These are phyloP conservation scores for Alopecurus myosuroides DNA, from an alignment of 176 grass and related monocot species.

Conservation along the genomic window DNA sequence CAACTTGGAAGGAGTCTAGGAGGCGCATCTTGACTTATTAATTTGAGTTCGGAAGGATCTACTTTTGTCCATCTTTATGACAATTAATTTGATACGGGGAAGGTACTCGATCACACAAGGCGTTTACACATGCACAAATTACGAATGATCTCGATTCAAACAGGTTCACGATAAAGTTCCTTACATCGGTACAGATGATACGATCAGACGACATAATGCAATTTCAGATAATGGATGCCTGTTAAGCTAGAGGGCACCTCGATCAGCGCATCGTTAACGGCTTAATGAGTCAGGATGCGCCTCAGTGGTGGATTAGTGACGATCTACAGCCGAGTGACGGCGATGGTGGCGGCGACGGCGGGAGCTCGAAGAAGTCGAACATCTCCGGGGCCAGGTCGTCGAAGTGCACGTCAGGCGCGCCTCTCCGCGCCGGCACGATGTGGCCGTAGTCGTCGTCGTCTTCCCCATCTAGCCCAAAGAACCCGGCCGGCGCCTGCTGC, in stretches of 20 bases:
- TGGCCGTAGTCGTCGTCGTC: conserved; percentile 4
- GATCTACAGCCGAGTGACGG: not conserved
- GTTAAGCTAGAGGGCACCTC: not conserved
- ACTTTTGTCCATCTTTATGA: no score
- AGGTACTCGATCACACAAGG: no score
- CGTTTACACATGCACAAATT: not conserved
- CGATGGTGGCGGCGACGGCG: not conserved
- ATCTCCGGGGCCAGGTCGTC: conserved; percentile 26
- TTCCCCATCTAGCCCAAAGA: conserved; percentile 5
- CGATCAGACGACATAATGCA: not conserved
- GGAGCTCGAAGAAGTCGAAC: conserved; percentile 28
- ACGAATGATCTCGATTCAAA: not conserved
- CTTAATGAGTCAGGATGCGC: not conserved
- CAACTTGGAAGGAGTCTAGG: no score
- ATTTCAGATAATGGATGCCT: not conserved
- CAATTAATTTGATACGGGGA: no score
- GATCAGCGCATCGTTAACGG: not conserved
- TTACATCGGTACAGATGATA: not conserved
- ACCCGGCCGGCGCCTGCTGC: not conserved
- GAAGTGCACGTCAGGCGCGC: not conserved
- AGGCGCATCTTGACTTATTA: no score
- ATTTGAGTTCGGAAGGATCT: no score
- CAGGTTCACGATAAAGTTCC: not conserved
- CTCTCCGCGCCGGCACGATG: not conserved
- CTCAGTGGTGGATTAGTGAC: not conserved